Base-by-base conservation (phyloP, 2,329 filamentous ascomycete species). In the Beauveria pseudobassiana region DNA sequence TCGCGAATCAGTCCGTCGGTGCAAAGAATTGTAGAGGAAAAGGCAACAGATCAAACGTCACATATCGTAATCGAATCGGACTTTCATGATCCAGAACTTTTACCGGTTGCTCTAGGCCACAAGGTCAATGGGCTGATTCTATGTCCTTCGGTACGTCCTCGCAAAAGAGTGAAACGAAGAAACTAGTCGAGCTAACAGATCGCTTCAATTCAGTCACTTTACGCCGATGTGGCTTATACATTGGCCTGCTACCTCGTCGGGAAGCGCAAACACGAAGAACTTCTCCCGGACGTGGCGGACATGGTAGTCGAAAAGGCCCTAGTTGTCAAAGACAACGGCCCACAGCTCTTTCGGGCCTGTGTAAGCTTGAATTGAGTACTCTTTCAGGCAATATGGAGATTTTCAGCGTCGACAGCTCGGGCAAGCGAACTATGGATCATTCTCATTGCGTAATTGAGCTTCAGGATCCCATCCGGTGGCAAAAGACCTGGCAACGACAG, bases 351-450 rank as follows among this genome's bases (percentile, higher is more conserved):
- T 3, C 30, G 53, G 16, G 40, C 40, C 10, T 38, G n/a, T 18
- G 22, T 45, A 12, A 14, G 18, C 14, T 9, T 42, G 2, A 30
- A 56, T 20, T 28, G 40, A 9, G 20, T 10, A 48, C 16, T 5
- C 16, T 20, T 10, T 18, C 14, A 10, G 45, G 45, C 5, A 20
- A 48, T 3, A 55, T 55, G 52, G n/a, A 42, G 10, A 3, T 55
- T 6, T 55, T 40, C 28, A 55, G 28, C 24, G 24, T 73, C 88
- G 59, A 82, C 81, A 66, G 26, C 26, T 26, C 26, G 26, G 26
- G 26, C 5, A 26, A 26, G 26, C 26, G 26, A 26, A 26, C 26
- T 1, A 7, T 26, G 26, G 26, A 26, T 26, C 26, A 26, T 26
- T 26, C 26, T 26, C 26, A 26, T 26, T 26, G 26, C 26, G 5